Base-by-base conservation (phyloP, 2,329 filamentous ascomycete species). In the Cladosporium sp. region DNA sequence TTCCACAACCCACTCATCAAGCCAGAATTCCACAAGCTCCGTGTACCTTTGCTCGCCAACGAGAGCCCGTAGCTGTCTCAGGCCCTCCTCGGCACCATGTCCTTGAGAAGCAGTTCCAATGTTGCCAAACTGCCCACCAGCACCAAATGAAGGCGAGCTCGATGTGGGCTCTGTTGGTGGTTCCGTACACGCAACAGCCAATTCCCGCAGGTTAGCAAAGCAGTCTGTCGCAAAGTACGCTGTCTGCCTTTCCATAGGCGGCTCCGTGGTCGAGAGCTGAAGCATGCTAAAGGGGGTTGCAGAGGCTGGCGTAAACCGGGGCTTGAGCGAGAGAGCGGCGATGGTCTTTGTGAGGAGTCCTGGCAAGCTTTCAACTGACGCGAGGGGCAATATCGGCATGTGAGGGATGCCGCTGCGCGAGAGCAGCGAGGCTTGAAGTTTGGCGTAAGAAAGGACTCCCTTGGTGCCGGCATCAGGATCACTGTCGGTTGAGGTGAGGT, bases 11-110 rank as follows among this genome's bases (percentile, higher is more conserved):
- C 69, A 72, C 67, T 80, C 77, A 44, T 73, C 70, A 32, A 63
- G 68, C 79, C 80, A 81, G 67, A 80, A 81, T 14, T 73, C 72
- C n/a, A 76, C 60, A 52, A 81, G 71, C n/a, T 74, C 72, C 28
- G 34, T 63, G 18, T 68, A 76, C 44, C 72, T 69, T 26, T 71
- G 70, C 24, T 74, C 70, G 4, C 76, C 79, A 1, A 80, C 68
- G 52, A 79, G 75, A 30, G 74, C 73, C 24, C 68, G 67, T 61
- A 82, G 62, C 30, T 72, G 38, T 41, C 66, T 67, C 64, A 72
- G 44, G 24, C 55, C 69, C 15, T 52, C 62, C n/a, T 73, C 47
- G 61, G 71, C 21, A 64, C 64, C 61, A 69, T 62, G 24, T 65
- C 67, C 59, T 70, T 73, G 58, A 74, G 68, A 26, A 24, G 15